phyloP scores from a whole-genome alignment of 768 basidiomycete genomes.

The Coprinellus micaceus region DNA sequence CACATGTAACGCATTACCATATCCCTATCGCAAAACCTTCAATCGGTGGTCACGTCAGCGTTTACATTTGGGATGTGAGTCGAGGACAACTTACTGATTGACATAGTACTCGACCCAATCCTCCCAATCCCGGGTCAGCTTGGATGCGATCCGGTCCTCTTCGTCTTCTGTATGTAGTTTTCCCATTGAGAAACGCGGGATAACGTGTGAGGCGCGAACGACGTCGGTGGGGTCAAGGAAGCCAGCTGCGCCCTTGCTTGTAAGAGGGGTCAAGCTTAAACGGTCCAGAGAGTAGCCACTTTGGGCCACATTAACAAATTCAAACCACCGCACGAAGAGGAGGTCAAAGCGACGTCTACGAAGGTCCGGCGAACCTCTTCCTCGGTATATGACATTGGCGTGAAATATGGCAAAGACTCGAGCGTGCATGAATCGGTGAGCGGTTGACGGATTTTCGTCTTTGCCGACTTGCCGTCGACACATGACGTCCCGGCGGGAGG shows the following conservation, averaged over 20 bases:
- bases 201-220: slow-evolving; percentile 24
- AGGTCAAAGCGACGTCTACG: neutral
- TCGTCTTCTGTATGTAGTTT: neutral
- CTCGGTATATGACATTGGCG: neutral
- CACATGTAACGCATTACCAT: neutral
- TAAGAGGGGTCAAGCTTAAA: slow-evolving; percentile 30
- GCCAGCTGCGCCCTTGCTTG: slow-evolving; percentile 24
- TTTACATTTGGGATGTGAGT: slow-evolving; percentile 6
- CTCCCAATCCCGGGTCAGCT: neutral
- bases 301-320: slow-evolving; percentile 18
- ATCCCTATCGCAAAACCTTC: neutral
- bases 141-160: slow-evolving; percentile 26
- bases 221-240: slow-evolving; percentile 31
- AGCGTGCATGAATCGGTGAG: slow-evolving; percentile 32
- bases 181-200: slow-evolving; percentile 15
- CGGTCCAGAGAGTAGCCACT: slow-evolving; percentile 26
- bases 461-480: neutral
- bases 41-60: slow-evolving; percentile 14
- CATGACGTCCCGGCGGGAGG: neutral
- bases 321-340: neutral
- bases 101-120: slow-evolving; percentile 31
- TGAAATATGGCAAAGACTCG: slow-evolving; percentile 18
- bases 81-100: neutral
- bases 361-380: neutral
- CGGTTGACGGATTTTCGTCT: neutral